A percentile compares a stretch with the other conserved stretches of the same genome.
Evolutionary conservation across 1,139 yeast species (phyloP).

Genomic region (Meyerozyma guilliermondii): DNA sequence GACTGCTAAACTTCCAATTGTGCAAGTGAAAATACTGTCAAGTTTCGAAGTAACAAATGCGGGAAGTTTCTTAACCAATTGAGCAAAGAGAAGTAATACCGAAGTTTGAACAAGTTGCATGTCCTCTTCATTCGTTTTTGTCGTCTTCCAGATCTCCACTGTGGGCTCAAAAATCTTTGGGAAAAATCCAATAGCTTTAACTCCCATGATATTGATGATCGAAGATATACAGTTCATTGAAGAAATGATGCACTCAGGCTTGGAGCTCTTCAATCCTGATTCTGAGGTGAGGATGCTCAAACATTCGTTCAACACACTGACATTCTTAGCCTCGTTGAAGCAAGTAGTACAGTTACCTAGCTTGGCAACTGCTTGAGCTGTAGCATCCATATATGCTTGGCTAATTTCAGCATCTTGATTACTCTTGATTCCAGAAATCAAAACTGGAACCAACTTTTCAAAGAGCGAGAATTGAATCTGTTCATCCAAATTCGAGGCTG

Average conservation of each 20-base stretch:
- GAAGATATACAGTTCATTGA: slow-evolving; percentile 71
- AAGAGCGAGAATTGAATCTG: slow-evolving; percentile 38
- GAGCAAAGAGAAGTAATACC: slow-evolving; percentile 64
- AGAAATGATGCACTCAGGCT: slow-evolving; percentile 66
- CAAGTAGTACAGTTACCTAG: slow-evolving; percentile 45
- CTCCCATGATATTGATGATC: slow-evolving; percentile 70
- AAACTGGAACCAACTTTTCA: slow-evolving; percentile 40
- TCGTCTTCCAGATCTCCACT: slow-evolving; percentile 48
- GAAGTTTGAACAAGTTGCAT: slow-evolving; percentile 53
- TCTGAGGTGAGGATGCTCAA: slow-evolving; percentile 51
- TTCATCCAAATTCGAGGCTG: slow-evolving; percentile 33
- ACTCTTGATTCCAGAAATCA: slow-evolving; percentile 40
- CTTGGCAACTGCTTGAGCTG: slow-evolving; percentile 57
- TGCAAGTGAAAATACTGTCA: slow-evolving; percentile 51
- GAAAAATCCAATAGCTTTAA: slow-evolving; percentile 78
- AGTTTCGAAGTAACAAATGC: slow-evolving; percentile 74
- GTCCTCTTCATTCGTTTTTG: slow-evolving; percentile 20
- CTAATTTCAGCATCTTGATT: slow-evolving; percentile 44
- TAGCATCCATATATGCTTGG: slow-evolving; percentile 67
- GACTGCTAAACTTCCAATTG: slow-evolving; percentile 55
- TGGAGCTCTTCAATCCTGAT: slow-evolving; percentile 46
- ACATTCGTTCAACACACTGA: slow-evolving; percentile 42
- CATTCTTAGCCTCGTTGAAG: slow-evolving; percentile 29
- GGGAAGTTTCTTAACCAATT: slow-evolving; percentile 79
- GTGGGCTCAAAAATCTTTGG: slow-evolving; percentile 80